Percentiles rank a stretch among this genome's conserved stretches.
These are phyloP conservation scores for Castanea crenata DNA, from an alignment of 306 rosid genomes.

Conservation along the genomic window DNA sequence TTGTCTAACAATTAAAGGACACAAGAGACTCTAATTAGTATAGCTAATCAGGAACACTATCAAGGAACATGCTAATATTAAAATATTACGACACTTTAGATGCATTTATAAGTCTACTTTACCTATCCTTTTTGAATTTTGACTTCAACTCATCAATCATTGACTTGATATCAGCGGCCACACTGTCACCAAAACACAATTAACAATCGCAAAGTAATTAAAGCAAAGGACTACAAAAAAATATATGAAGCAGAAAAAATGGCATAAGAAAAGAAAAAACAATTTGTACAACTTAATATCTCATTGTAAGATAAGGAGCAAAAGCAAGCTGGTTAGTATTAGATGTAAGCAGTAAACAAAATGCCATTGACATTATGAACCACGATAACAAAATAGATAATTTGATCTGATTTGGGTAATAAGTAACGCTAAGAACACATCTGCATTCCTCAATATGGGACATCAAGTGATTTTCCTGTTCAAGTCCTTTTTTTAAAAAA, in stretches of 20 bases:
- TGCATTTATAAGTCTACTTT: constrained; percentile 4
- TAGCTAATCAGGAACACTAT: background rate
- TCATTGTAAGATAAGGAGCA: too few species aligned
- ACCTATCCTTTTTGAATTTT: constrained; percentile 95
- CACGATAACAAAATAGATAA: background rate
- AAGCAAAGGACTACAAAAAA: background rate
- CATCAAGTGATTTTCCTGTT: too few species aligned
- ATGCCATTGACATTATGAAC: background rate
- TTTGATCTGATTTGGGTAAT: background rate
- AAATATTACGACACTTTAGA: background rate
- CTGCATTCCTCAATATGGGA: too few species aligned
- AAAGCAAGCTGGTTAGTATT: too few species aligned
- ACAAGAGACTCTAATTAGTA: constrained; percentile 4
- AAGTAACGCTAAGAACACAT: constrained; percentile 22
- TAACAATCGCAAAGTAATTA: constrained; percentile 3
- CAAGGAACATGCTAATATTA: background rate
- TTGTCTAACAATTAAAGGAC: constrained; percentile 53
- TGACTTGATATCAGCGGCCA: constrained; percentile 72
- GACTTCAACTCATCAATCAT: constrained; percentile 65
- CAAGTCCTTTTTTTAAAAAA: too few species aligned
- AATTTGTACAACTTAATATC: too few species aligned
- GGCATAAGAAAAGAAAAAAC: too few species aligned
- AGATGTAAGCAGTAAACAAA: too few species aligned
- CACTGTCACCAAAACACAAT: constrained; percentile 51
- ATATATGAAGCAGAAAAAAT: too few species aligned